Evolutionary conservation across 306 rosid species (phyloP), one percentile per base, ranked within the genome.

Genomic region (Amphicarpaea edgeworthii): DNA sequence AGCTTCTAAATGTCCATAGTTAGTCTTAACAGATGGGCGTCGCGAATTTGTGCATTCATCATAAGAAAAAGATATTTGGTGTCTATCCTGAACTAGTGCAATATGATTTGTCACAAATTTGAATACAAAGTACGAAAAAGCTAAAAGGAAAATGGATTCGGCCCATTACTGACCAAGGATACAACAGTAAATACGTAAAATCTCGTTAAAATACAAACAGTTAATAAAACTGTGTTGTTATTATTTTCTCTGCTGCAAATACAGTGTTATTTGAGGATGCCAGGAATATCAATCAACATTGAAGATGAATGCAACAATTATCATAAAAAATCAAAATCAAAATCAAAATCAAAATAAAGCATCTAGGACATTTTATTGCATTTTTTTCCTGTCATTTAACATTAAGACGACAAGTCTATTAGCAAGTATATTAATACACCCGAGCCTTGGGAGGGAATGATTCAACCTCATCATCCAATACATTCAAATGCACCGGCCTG

Each of bases 361-460:
- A 72, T 77, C 84, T 66, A 78, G 28, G 79, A 80, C 79, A 38
- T 37, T 65, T 88, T 64, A 67, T 77, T 76, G 74, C 82, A 12
- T 79, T 57, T 63, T 30, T 79, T 51, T 58, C 59, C 38, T 69
- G 71, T 64, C 54, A 20, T 76, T 73, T 59, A 75, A 54, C 49
- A 60, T 23, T 68, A 75, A 80, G 37, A 41, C 60, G 62, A 47
- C 59, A 66, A 15, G 65, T 74, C 58, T 1, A 30, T 59, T 17
- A 28, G 53, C 12, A 72, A 47, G 28, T 68, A 49, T 12, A 51
- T 83, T 82, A 94, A 82, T 94, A 94, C 61, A 94, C 97, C 68
- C 98, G 98, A 76, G 98, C 98, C 80, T 92, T 90, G 19, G 98
- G 98, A 42, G 98, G 98, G 87, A 95, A 87, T 19, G 97, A 38